Base-by-base conservation (phyloP, 78 protist species). In the Dictyostelium firmibasis region DNA sequence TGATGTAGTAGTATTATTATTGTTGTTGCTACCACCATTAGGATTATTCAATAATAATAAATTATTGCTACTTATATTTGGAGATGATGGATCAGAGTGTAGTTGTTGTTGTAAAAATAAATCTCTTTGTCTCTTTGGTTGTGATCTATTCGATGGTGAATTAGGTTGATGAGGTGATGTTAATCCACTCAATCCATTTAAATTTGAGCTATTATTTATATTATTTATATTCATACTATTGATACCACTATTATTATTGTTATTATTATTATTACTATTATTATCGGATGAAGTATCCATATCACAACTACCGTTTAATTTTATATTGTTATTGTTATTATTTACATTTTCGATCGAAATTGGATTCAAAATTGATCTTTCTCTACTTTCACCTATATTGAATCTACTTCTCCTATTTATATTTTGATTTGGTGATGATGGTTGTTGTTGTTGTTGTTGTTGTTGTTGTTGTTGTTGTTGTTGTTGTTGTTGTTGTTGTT, bases 311-410 rank as follows among this genome's bases (percentile, higher is more conserved):
- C 60, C 36, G 38, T 23, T 75, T 3, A 7, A 43, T 43, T 43
- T 43, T 20, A 27, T 43, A 81, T 57, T 81, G 50, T 43, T 79
- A n/a, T 8, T 78, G 47, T 27, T 44, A 25, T 44, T 79, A 53
- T 81, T 81, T 53, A 36, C 74, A 81, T n/a, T 53, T 81, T n/a
- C 38, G 18, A 27, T 13, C 27, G 69, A 27, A 31, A 57, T 57
- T 44, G 86, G 75, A 81, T 81, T 81, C 9, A 81, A 53, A 81
- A 81, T 81, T 25, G 57, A 41, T 62, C 72, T 62, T 62, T 62
- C 72, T 57, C 86, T 53, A 81, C 60, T 81, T 33, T 81, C 86
- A 14, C 86, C 86, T 27, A 81, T 81, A 23, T 81, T 81, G 33
- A 81, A 81, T 81, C 86, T 44, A 41, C 50, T 53, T 81, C 74